Conservation (phyloP, 139 green algal genomes). For the Chlorella sp. region DNA sequence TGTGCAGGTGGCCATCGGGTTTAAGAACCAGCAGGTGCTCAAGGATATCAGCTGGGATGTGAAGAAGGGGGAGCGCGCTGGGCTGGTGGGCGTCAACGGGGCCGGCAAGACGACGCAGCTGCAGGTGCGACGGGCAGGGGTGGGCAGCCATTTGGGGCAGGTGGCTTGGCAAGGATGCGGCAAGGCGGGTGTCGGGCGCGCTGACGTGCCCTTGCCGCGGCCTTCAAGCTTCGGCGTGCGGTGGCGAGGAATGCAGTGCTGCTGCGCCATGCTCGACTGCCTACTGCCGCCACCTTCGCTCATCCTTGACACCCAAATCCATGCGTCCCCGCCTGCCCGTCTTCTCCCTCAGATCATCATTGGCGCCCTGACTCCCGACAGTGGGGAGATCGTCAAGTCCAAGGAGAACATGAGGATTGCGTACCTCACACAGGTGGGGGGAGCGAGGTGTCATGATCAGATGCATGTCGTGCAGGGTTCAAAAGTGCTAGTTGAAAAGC, state of each 20-base stretch:
- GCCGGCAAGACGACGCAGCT: conserved; percentile 99
- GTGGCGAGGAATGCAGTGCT: neutral
- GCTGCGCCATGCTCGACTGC: neutral
- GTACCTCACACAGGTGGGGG: conserved; percentile 87
- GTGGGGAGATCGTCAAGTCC: conserved; percentile 88
- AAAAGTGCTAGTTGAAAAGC: too few relatives aligned
- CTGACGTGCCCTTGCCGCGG: too few relatives aligned
- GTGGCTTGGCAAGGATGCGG: neutral
- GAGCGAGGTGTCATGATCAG: too few relatives aligned
- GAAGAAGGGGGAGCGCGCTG: conserved; percentile 96
- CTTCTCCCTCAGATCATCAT: conserved; percentile 87
- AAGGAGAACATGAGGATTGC: conserved; percentile 89
- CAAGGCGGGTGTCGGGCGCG: too few relatives aligned
- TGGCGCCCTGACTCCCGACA: conserved; percentile 86
- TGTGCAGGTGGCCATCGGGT: conserved; percentile 63
- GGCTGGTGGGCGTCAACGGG: conserved; percentile 98
- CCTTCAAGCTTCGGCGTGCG: too few relatives aligned
- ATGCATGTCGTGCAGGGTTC: too few relatives aligned
- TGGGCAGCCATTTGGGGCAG: neutral
- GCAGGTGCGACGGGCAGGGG: conserved; percentile 44
- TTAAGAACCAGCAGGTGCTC: conserved; percentile 96
- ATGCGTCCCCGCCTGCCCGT: neutral
- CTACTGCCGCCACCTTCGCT: neutral
- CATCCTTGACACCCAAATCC: neutral
- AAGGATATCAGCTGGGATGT: conserved; percentile 93